Conservation (phyloP, 116 monocot species). For the Posidonia oceanica region DNA sequence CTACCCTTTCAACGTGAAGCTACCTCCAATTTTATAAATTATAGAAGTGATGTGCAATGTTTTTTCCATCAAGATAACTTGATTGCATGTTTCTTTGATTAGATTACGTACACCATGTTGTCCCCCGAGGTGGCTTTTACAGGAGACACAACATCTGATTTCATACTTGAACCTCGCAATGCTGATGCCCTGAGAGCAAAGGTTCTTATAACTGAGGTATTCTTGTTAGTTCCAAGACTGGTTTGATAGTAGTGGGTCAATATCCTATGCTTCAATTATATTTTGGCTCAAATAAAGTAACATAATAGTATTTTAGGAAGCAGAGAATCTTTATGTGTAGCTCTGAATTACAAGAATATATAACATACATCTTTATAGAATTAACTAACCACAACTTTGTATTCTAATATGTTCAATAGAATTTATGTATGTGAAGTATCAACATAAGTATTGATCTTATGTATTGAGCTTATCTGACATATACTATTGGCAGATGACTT, state of each 20-base stretch:
- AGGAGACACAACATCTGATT: slow-evolving; percentile 92
- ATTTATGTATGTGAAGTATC: too few species aligned
- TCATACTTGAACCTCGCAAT: slow-evolving; percentile 86
- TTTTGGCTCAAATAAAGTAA: too few species aligned
- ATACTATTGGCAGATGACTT: slow-evolving; percentile 60
- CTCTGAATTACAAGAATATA: too few species aligned
- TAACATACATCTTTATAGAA: too few species aligned
- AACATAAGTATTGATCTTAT: too few species aligned
- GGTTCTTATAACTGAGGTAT: slow-evolving; percentile 91
- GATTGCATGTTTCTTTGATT: not conserved
- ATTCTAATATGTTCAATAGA: too few species aligned
- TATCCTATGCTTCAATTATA: too few species aligned
- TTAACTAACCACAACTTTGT: too few species aligned
- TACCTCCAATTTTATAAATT: too few species aligned
- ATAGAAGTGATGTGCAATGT: not conserved
- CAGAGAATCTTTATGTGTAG: too few species aligned
- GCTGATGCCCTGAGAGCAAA: slow-evolving; percentile 97
- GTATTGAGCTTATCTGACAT: not conserved
- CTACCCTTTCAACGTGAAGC: not conserved
- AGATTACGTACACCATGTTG: slow-evolving; percentile 94
- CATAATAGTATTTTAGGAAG: too few species aligned
- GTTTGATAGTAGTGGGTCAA: too few species aligned
- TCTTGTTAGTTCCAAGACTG: not conserved
- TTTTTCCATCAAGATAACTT: not conserved
- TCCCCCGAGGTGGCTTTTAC: slow-evolving; percentile 93